A percentile compares a stretch with the other conserved stretches of the same genome.
These are phyloP conservation scores for Geosmithia putterillii DNA, from an alignment of 2,329 filamentous ascomycete species.

Conservation along the genomic window DNA sequence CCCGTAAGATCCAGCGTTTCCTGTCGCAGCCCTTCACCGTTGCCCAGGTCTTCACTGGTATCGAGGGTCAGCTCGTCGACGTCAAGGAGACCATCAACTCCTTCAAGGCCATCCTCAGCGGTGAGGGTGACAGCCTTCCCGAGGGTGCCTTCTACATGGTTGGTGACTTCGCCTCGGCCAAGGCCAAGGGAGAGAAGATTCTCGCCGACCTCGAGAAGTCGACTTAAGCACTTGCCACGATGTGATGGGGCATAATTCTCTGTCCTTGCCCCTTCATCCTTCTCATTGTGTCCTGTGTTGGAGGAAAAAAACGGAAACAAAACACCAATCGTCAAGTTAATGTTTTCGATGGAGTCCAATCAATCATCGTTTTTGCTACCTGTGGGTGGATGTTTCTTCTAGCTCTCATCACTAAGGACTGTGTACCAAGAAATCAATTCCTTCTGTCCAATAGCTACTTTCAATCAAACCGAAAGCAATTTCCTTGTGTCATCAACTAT, in stretches of 20 bases:
- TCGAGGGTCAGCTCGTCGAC: constrained; percentile 94
- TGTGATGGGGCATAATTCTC: neutral
- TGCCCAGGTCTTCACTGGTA: constrained; percentile 71
- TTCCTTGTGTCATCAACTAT: neutral
- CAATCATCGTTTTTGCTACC: neutral
- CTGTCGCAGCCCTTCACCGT: constrained; percentile 97
- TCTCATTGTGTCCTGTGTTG: constrained; percentile 16
- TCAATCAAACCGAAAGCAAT: constrained; percentile 4
- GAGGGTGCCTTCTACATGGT: constrained; percentile 98
- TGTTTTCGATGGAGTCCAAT: neutral
- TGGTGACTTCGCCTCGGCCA: constrained; percentile 85
- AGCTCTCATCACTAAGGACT: constrained; percentile 49
- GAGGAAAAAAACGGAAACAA: constrained; percentile 1
- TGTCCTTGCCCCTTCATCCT: constrained; percentile 10
- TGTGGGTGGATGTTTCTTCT: constrained; percentile 46
- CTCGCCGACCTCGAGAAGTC: constrained; percentile 74
- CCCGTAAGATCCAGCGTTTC: constrained; percentile 99
- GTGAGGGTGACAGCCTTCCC: constrained; percentile 91
- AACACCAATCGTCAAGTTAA: no score
- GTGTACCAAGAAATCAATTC: constrained; percentile 47
- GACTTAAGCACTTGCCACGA: constrained; percentile 27
- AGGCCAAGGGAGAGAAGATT: constrained; percentile 99
- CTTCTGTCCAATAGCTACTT: constrained; percentile 27
- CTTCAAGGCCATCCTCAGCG: constrained; percentile 94
- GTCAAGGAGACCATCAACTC: constrained; percentile 96